Percentiles rank a stretch among this genome's conserved stretches.
These are phyloP conservation scores for Podospora appendiculata DNA, from an alignment of 495 filamentous ascomycete species.

Conservation along the genomic window DNA sequence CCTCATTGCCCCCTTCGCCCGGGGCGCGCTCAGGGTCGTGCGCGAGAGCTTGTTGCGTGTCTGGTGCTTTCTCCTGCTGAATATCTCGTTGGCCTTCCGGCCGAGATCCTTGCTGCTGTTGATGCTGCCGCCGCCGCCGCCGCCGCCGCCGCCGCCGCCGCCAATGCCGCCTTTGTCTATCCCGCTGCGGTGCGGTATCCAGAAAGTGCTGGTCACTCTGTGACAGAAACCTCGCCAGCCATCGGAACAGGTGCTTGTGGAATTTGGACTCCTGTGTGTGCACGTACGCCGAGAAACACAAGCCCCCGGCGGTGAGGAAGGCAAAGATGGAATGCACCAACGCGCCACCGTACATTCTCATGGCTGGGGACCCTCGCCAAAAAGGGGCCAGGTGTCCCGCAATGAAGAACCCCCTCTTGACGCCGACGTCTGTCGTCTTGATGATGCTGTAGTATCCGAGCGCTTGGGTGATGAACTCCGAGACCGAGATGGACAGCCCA, in stretches of 20 bases:
- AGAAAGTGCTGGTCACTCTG: background rate
- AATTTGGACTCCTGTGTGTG: background rate
- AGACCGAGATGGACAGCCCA: background rate
- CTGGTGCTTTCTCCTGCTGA: too few species aligned
- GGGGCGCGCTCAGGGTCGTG: too few species aligned
- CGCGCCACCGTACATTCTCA: constrained; percentile 3
- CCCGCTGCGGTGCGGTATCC: background rate
- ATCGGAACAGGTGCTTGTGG: background rate
- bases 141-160: background rate
- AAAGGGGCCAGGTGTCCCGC: background rate
- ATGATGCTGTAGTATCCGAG: background rate
- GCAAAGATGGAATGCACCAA: background rate
- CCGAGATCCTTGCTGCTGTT: too few species aligned
- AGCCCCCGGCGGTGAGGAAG: background rate
- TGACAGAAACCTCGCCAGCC: background rate
- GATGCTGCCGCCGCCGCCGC: background rate
- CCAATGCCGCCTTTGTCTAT: background rate
- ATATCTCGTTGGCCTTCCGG: too few species aligned
- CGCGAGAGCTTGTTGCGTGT: too few species aligned
- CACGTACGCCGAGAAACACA: background rate
- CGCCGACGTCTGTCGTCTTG: background rate
- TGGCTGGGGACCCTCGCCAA: background rate
- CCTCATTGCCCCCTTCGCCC: too few species aligned
- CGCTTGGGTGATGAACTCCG: constrained; percentile 1
- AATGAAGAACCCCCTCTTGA: background rate